phyloP scores from a whole-genome alignment of 805 yeast genomes.

The Pichia californica region DNA sequence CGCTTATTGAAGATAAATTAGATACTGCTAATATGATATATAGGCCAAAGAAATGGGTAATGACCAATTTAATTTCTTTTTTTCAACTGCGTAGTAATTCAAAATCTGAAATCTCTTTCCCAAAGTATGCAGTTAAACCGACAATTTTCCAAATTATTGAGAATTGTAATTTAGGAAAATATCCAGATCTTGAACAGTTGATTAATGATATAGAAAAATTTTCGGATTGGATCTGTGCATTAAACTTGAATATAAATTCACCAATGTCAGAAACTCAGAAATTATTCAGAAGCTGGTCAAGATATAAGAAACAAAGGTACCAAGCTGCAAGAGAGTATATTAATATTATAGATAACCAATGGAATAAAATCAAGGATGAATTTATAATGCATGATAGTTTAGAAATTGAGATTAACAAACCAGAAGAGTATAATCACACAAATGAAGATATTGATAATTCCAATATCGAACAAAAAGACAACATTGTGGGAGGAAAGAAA shows the following conservation, averaged over 20 bases:
- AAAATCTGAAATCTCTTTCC: not conserved
- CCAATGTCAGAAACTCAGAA: conserved; percentile 3
- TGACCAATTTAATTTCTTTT: conserved; percentile 1
- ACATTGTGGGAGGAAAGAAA: not conserved
- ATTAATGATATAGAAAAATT: conserved; percentile 28
- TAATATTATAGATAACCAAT: not conserved
- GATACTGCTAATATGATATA: not conserved
- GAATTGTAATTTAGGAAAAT: conserved; percentile 23
- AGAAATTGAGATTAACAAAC: not conserved
- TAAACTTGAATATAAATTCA: not conserved
- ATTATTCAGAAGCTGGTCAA: conserved; percentile 6
- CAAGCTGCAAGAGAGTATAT: conserved; percentile 4
- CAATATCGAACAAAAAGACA: not conserved
- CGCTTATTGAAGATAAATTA: conserved; percentile 4
- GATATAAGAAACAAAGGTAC: conserved; percentile 9
- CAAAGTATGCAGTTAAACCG: conserved; percentile 12
- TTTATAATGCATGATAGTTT: not conserved
- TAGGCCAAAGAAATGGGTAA: conserved; percentile 8
- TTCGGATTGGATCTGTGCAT: conserved; percentile 14
- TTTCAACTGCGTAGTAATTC: conserved; percentile 3
- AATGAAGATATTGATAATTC: not conserved
- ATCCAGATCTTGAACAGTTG: conserved; percentile 24
- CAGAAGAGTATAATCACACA: no score
- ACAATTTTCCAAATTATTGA: conserved; percentile 22
- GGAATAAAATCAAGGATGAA: not conserved